Evolutionary conservation across 2,329 filamentous ascomycete species (phyloP).

Genomic region (Metarhizium sp.): DNA sequence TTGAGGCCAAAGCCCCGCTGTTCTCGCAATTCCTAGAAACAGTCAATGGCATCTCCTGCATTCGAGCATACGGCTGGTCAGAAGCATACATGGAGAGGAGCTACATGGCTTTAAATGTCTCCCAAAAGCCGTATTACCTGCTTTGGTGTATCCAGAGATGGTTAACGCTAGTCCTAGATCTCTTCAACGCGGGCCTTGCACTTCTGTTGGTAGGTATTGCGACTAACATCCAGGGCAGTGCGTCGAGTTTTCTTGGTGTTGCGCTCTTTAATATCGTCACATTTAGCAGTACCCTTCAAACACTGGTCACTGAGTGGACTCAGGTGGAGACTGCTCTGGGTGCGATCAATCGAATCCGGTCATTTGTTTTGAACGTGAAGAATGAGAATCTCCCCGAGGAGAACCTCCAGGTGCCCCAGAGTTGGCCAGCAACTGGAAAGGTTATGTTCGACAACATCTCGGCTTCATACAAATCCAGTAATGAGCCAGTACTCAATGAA

Average conservation of each 20-base stretch:
- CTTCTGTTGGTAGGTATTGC: constrained; percentile 34
- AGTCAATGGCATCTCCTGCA: constrained; percentile 5
- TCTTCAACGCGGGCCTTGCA: constrained; percentile 34
- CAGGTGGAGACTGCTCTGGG: constrained; percentile 18
- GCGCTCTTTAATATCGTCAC: constrained; percentile 19
- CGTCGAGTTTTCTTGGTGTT: constrained; percentile 17
- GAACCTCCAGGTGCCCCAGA: constrained; percentile 6
- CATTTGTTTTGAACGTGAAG: constrained; percentile 13
- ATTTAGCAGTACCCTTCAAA: constrained; percentile 18
- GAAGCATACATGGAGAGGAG: not conserved
- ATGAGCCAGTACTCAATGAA: constrained; percentile 15
- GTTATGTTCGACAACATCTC: constrained; percentile 18
- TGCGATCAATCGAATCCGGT: constrained; percentile 17
- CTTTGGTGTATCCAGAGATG: constrained; percentile 41
- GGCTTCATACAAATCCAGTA: constrained; percentile 17
- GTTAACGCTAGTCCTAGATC: constrained; percentile 37
- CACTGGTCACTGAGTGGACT: constrained; percentile 23
- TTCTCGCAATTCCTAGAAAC: constrained; percentile 8
- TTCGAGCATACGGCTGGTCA: constrained; percentile 9
- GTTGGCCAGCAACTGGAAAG: constrained; percentile 16
- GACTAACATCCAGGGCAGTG: constrained; percentile 22
- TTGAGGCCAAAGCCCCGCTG: constrained; percentile 8
- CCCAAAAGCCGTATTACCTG: constrained; percentile 22
- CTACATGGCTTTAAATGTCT: not conserved
- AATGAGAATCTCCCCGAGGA: constrained; percentile 15